Evolutionary conservation across 768 basidiomycete genomes (phyloP), one percentile per base, ranked within the genome.

Genomic region (Mycena latifolia): DNA sequence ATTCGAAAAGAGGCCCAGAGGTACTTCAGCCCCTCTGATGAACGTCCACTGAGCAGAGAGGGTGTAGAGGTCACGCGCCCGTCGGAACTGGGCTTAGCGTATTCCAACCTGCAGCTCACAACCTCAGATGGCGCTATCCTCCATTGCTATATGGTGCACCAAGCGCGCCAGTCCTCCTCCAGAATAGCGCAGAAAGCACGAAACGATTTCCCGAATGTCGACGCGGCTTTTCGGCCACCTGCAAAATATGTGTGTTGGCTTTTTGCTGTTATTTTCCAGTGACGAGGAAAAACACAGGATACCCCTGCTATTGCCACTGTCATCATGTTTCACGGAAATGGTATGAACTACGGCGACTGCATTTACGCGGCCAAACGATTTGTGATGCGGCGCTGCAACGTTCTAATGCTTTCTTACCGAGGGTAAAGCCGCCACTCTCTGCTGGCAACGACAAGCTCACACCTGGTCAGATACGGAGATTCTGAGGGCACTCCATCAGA

Each of bases 311-410:
- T 62, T 6, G 72, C 68, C 10, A 73, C 67, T 10, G 52, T 73
- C 10, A 67, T 73, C 11, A 61, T 71, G 50, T 73, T 73, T 33
- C 70, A 67, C 39, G 72, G 72, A 5, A 73, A 73, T 65, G 72
- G 66, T 0, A 67, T 69, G 63, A 66, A 69, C 31, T 67, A 67
- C 29, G 63, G 63, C 5, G 71, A 67, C 37, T 15, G 10, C 1
- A 43, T 59, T 2, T 63, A 63, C n/a, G 48, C 61, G 0, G 66
- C 66, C 1, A 67, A 59, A 18, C 41, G 43, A 48, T 55, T 67
- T 33, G 25, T 67, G 20, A 54, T 63, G 56, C 41, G 55, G 1
- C 41, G 63, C 22, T 63, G 58, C 33, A 71, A 73, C 37, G 70
- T 71, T 18, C 35, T 73, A 50, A 63, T 71, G 56, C 62, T 73